Base-by-base conservation (phyloP, 2,329 filamentous ascomycete species). In the Stagonosporopsis cucurbitacearum region DNA sequence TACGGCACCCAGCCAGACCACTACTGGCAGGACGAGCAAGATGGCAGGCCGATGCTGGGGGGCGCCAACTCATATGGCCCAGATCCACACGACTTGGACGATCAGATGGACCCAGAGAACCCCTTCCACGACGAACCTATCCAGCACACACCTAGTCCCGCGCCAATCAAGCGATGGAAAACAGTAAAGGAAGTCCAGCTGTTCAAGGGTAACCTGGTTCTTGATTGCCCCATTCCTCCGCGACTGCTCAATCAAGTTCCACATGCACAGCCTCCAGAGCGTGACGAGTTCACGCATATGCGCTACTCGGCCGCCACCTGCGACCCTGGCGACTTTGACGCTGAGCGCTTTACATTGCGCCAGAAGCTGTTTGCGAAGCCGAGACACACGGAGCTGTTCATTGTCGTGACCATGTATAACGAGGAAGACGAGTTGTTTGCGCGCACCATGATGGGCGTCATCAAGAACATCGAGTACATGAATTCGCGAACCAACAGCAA, bases 401-500 rank as follows among this genome's bases (percentile, higher is more conserved):
- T 98, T 68, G 94, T 93, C 30, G 87, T 98, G 50, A 98, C 94
- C 54, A 97, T 97, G 94, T 99, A 99, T 81, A 99, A 99, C 72
- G 95, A 99, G 72, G 94, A 99, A 75, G 95, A 99, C 68, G 88
- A 98, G 63, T 82, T 97, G 57, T 97, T 99, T 73, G 92, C 95
- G 22, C 88, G 95, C 37, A 98, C 95, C 4, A 91, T 99, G 91
- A 91, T 88, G 45, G 95, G 95, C 75, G 92, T 99, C 5, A 94
- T 98, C 82, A 98, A 99, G 80, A 99, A 99, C 75, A 91, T 99
- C 65, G 94, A 97, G 75, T 93, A 94, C 81, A 97, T 99, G 91
- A 97, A 95, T 77, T 92, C 90, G 58, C 86, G 94, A 45, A 92
- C 88, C 41, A 92, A 90, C 74, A 96, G 92, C 78, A 96, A 96